These are phyloP conservation scores for Aspergillus clavatus DNA, from an alignment of 2,329 filamentous ascomycete genomes.

Conservation along the genomic window DNA sequence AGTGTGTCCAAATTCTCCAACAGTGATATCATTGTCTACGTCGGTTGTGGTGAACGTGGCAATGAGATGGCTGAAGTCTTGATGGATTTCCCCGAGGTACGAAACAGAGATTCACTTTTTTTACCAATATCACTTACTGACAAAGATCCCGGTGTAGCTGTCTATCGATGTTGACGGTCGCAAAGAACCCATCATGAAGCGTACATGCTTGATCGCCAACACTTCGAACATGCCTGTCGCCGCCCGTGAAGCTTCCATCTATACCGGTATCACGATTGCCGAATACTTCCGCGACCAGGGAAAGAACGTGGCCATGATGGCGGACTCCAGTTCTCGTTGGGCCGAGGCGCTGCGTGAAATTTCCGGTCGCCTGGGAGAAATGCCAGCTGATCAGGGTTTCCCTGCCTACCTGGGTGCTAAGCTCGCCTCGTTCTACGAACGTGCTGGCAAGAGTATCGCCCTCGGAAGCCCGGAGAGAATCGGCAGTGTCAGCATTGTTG, in stretches of 20 bases:
- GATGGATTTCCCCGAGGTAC: conserved; percentile 94
- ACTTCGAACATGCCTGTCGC: conserved; percentile 99
- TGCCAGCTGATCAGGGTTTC: conserved; percentile 99
- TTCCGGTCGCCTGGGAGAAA: conserved; percentile 96
- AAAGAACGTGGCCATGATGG: conserved; percentile 99
- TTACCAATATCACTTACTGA: conserved; percentile 11
- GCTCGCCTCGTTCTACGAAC: conserved; percentile 98
- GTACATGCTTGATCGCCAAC: conserved; percentile 95
- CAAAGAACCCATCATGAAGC: conserved; percentile 99
- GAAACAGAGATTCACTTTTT: conserved; percentile 4
- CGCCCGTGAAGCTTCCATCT: conserved; percentile 96
- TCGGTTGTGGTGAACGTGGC: conserved; percentile 87
- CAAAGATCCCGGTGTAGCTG: conserved; percentile 48
- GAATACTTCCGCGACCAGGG: conserved; percentile 98
- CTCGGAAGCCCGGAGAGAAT: conserved; percentile 83
- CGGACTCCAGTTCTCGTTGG: conserved; percentile 96
- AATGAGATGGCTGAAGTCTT: conserved; percentile 99
- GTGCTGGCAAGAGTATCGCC: conserved; percentile 79
- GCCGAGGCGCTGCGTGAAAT: conserved; percentile 97
- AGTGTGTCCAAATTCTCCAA: conserved; percentile 99
- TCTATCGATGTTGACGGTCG: conserved; percentile 91
- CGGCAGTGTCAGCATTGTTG: conserved; percentile 95
- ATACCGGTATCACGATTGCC: conserved; percentile 89
- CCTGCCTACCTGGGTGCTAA: conserved; percentile 95
- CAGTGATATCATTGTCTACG: conserved; percentile 97